phyloP scores from a whole-genome alignment of 331 rosid genomes.

The Acacia pycnantha region DNA sequence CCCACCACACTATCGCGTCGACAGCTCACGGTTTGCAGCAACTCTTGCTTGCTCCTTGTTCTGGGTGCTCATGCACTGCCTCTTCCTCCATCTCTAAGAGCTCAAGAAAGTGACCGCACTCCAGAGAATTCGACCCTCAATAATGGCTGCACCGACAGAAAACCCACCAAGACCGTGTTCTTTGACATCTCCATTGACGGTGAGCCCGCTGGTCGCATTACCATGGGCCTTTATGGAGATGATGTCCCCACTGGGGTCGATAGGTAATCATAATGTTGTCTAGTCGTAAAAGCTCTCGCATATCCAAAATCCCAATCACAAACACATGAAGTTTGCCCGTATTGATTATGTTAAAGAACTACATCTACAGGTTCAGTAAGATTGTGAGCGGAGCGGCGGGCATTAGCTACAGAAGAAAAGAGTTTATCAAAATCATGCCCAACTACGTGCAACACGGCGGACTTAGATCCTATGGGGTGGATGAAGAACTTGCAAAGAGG shows the following conservation, averaged over 20 bases:
- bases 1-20: slow-evolving; percentile 58
- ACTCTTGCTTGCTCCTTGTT: slow-evolving; percentile 65
- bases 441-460: slow-evolving; percentile 75
- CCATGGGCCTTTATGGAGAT: slow-evolving; percentile 57
- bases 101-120: slow-evolving; percentile 45
- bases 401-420: slow-evolving; percentile 84
- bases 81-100: neutral
- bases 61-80: slow-evolving; percentile 43
- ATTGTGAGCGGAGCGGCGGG: slow-evolving; percentile 90
- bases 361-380: slow-evolving; percentile 35
- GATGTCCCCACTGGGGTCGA: slow-evolving; percentile 61
- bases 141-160: slow-evolving; percentile 46
- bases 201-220: slow-evolving; percentile 64
- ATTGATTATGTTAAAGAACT: neutral
- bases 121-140: slow-evolving; percentile 21
- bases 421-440: slow-evolving; percentile 75
- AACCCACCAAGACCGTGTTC: slow-evolving; percentile 56
- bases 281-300: neutral
- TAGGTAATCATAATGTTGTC: slow-evolving; percentile 27
- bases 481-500: slow-evolving; percentile 59
- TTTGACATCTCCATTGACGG: slow-evolving; percentile 70
- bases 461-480: slow-evolving; percentile 77
- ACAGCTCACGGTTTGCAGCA: slow-evolving; percentile 54
- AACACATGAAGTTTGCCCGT: neutral
- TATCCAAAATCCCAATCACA: neutral